Conservation (phyloP, 805 yeast species). For the Peterozyma xylosa region DNA sequence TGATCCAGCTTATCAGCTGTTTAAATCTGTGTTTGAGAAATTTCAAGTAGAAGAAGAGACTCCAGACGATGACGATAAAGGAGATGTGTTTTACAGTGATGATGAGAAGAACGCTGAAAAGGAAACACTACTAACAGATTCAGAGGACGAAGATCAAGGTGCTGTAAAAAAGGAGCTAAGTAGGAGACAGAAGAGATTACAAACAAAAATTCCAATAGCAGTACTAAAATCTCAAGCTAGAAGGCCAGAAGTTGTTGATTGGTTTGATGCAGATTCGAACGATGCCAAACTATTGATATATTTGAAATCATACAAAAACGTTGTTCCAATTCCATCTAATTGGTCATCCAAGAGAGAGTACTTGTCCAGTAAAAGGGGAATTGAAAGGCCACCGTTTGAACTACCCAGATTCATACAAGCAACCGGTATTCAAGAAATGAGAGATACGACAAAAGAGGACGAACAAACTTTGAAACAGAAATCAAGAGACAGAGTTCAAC, state of each 20-base stretch:
- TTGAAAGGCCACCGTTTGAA: conserved; percentile 64
- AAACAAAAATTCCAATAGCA: conserved; percentile 57
- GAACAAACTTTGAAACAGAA: conserved; percentile 58
- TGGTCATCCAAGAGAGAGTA: conserved; percentile 81
- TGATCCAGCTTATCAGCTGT: conserved; percentile 12
- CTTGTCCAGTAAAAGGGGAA: conserved; percentile 54
- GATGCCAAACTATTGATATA: conserved; percentile 64
- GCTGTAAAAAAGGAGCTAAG: conserved; percentile 21
- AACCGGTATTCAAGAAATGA: conserved; percentile 85
- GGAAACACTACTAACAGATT: conserved; percentile 10
- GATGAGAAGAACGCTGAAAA: conserved; percentile 11
- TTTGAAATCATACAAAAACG: conserved; percentile 58
- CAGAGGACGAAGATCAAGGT: conserved; percentile 17
- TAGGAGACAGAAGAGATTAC: conserved; percentile 43
- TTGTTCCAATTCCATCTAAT: conserved; percentile 72
- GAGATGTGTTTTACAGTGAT: conserved; percentile 14
- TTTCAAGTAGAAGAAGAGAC: conserved; percentile 19
- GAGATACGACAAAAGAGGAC: conserved; percentile 49
- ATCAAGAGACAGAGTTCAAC: conserved; percentile 81
- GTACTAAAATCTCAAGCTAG: conserved; percentile 52
- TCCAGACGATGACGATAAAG: conserved; percentile 18
- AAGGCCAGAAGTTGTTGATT: conserved; percentile 71
- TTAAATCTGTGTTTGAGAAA: conserved; percentile 24
- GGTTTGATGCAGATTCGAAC: conserved; percentile 80
- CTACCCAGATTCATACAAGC: conserved; percentile 71